Evolutionary conservation across 768 basidiomycete species (phyloP), one percentile per base, ranked within the genome.

Genomic region (Trametes villosa): DNA sequence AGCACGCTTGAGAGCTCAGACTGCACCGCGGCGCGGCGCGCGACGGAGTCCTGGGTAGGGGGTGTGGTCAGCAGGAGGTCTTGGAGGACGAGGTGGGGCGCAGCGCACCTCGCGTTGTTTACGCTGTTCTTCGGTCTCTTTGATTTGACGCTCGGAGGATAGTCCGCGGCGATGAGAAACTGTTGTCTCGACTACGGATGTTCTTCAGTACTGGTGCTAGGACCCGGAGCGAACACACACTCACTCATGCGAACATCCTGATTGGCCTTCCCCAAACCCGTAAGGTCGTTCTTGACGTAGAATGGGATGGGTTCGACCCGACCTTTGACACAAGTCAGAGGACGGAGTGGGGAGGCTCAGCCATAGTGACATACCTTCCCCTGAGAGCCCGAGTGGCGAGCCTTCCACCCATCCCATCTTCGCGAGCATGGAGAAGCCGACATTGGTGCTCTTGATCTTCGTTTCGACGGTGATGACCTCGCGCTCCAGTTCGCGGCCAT

Each of bases 371-470:
- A 20, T 62, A 92, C 92, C 92, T 59, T 92, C 89, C 29, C 81
- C 85, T 52, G 90, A 88, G 17, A 90, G 66, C 5, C 92, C 92
- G 1, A 94, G 77, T 18, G 89, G 85, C 64, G 88, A 84, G 13
- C 92, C 92, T 68, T 91, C 90, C 0, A 80, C 75, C 92, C 92
- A 94, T 8, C 92, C 92, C 53, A 94, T 82, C 74, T 88, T 93
- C 31, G 86, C 81, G 1, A 94, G 83, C 78, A 94, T 81, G 9
- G 83, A 78, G 70, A 92, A 93, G 13, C 92, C 92, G 68, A 87
- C 90, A 74, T 94, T 94, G 36, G 84, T 81, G 41, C 83, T 79
- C 70, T 89, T 88, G 67, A 94, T 86, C 72, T 81, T 91, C 41
- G 91, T 93, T 51, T 94, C 88, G 55, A 93, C 84, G 9, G 92